Conservation (phyloP, 75 land plant species). For the Cunninghamia lanceolata region DNA sequence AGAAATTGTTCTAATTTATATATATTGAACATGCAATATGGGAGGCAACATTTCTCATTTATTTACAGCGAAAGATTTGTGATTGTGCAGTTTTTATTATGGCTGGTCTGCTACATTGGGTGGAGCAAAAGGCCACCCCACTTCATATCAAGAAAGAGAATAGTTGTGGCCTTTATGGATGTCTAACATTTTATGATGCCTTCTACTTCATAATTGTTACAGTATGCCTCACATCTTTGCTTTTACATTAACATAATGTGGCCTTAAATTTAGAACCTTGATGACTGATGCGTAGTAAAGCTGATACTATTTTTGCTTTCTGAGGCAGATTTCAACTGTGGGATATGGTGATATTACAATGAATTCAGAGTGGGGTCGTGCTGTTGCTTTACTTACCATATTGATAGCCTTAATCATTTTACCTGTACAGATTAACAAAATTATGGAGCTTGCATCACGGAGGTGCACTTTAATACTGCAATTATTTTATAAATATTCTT, state of each 20-base stretch:
- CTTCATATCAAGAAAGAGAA: slow-evolving; percentile 21
- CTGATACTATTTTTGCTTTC: slow-evolving; percentile 4
- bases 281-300: background rate
- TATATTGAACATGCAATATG: background rate
- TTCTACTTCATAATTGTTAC: slow-evolving; percentile 48
- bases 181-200: slow-evolving; percentile 45
- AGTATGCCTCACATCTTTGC: slow-evolving; percentile 16
- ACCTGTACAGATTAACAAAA: slow-evolving; percentile 41
- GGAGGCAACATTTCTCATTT: background rate
- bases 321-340: slow-evolving; percentile 40
- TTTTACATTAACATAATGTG: slow-evolving; percentile 1
- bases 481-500: background rate
- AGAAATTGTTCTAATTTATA: background rate
- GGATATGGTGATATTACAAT: slow-evolving; percentile 47
- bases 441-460: slow-evolving; percentile 47
- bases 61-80: background rate
- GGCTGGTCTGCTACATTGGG: slow-evolving; percentile 51
- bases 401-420: slow-evolving; percentile 35
- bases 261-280: background rate
- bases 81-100: slow-evolving; percentile 39
- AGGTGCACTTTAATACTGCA: slow-evolving; percentile 27
- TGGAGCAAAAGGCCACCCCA: slow-evolving; percentile 40
- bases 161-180: slow-evolving; percentile 33
- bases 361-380: slow-evolving; percentile 42
- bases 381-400: slow-evolving; percentile 25